phyloP scores from a whole-genome alignment of 2,329 filamentous ascomycete genomes.

The Pseudocercospora fijiensis region DNA sequence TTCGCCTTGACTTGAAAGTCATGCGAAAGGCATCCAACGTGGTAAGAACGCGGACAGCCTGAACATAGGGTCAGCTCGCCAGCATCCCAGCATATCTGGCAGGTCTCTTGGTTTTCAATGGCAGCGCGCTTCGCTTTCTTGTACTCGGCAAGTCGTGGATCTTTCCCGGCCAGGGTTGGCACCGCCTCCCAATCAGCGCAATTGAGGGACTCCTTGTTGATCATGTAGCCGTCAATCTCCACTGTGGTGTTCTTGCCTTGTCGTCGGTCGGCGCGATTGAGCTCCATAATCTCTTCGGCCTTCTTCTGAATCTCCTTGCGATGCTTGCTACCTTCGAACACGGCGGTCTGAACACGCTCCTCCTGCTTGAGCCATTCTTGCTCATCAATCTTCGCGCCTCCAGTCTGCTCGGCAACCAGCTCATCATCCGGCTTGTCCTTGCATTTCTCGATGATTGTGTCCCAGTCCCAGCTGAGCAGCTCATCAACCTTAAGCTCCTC shows the following conservation, averaged over 20 bases:
- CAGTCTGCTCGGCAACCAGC: conserved; percentile 37
- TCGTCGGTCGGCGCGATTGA: conserved; percentile 49
- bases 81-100: conserved; percentile 53
- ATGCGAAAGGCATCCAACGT: conserved; percentile 50
- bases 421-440: conserved; percentile 52
- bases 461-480: conserved; percentile 59
- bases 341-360: conserved; percentile 57
- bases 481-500: conserved; percentile 56
- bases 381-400: conserved; percentile 46
- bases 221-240: conserved; percentile 55
- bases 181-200: conserved; percentile 59
- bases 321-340: conserved; percentile 58
- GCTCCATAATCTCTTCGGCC: conserved; percentile 32
- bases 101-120: conserved; percentile 53
- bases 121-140: conserved; percentile 51
- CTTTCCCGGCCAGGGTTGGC: conserved; percentile 57
- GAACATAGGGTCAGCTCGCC: conserved; percentile 52
- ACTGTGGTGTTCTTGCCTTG: conserved; percentile 59
- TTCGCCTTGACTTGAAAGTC: conserved; percentile 46
- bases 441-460: conserved; percentile 55
- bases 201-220: conserved; percentile 56
- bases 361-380: conserved; percentile 57
- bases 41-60: conserved; percentile 57
- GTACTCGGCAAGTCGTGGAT: conserved; percentile 52
- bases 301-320: conserved; percentile 42